A percentile compares a stretch with the other conserved stretches of the same genome.
These are phyloP conservation scores for Emergomyces pasteurianus DNA, from an alignment of 2,329 filamentous ascomycete species.

Conservation along the genomic window DNA sequence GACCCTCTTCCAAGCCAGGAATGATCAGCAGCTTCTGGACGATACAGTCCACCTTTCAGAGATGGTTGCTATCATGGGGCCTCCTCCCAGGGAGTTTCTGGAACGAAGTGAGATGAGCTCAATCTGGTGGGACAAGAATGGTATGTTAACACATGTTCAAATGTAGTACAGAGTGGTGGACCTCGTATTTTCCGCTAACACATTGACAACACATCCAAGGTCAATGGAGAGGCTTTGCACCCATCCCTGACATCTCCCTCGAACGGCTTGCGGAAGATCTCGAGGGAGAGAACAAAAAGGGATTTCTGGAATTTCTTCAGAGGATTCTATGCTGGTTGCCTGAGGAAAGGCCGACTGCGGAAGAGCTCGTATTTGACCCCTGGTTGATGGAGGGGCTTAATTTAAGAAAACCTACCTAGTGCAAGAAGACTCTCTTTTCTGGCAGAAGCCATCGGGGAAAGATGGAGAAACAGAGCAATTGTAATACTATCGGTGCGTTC, in stretches of 20 bases:
- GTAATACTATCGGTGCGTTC: too few relatives aligned
- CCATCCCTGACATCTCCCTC: conserved; percentile 3
- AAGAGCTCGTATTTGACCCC: conserved; percentile 14
- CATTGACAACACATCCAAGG: not conserved
- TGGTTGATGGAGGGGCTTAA: conserved; percentile 3
- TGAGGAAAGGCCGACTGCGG: conserved; percentile 19
- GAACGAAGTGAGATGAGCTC: conserved; percentile 3
- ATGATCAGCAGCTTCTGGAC: conserved; percentile 1
- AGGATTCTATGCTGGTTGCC: conserved; percentile 24
- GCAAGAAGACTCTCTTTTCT: not conserved
- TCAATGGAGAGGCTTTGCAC: conserved; percentile 5
- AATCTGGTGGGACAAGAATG: conserved; percentile 2
- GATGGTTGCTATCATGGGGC: conserved; percentile 4
- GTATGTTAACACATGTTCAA: not conserved
- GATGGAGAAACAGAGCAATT: too few relatives aligned
- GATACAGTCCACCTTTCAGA: conserved; percentile 4
- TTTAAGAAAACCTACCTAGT: not conserved
- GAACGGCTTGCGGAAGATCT: not conserved
- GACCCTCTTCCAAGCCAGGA: conserved; percentile 2
- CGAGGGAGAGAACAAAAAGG: conserved; percentile 17
- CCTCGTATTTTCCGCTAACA: not conserved
- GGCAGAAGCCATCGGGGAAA: too few relatives aligned
- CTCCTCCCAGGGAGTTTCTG: conserved; percentile 3
- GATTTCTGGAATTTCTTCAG: conserved; percentile 19
- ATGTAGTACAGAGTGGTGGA: not conserved